Conservation (phyloP, 805 yeast species). For the Metschnikowia kofuensis region DNA sequence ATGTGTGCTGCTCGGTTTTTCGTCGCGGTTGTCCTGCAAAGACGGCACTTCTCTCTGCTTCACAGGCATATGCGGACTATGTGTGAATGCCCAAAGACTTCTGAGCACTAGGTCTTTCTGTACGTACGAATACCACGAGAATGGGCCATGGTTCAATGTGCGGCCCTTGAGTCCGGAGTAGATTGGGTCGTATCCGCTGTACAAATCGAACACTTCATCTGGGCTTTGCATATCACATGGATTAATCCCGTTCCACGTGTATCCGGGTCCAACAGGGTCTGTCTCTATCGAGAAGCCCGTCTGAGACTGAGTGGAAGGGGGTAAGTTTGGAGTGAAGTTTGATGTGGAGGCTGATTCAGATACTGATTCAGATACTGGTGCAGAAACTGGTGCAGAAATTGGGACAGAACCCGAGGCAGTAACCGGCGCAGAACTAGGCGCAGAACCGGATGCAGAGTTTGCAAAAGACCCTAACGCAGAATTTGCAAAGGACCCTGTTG, state of each 20-base stretch:
- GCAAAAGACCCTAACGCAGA: too few species aligned
- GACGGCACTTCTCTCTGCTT: neutral
- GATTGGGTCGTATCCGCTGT: slow-evolving; percentile 42
- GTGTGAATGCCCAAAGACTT: slow-evolving; percentile 10
- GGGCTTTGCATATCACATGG: slow-evolving; percentile 8
- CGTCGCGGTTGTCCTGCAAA: slow-evolving; percentile 6
- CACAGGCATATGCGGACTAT: neutral
- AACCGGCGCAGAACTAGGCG: too few species aligned
- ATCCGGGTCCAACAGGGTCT: too few species aligned
- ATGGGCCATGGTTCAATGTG: slow-evolving; percentile 49
- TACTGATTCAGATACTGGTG: too few species aligned
- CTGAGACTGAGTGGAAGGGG: too few species aligned
- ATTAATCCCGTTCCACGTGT: slow-evolving; percentile 5
- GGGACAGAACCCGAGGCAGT: too few species aligned
- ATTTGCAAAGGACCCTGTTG: too few species aligned
- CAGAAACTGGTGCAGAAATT: too few species aligned
- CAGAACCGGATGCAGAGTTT: too few species aligned
- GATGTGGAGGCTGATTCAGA: too few species aligned
- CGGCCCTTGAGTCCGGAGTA: slow-evolving; percentile 36
- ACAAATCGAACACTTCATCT: slow-evolving; percentile 40
- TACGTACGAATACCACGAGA: slow-evolving; percentile 47
- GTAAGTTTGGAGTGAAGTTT: too few species aligned
- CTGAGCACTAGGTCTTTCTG: slow-evolving; percentile 41
- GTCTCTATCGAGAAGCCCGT: too few species aligned
- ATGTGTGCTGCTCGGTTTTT: slow-evolving; percentile 7